Conservation (phyloP, 2,329 filamentous ascomycete genomes). For the Tolypocladium amazonense region DNA sequence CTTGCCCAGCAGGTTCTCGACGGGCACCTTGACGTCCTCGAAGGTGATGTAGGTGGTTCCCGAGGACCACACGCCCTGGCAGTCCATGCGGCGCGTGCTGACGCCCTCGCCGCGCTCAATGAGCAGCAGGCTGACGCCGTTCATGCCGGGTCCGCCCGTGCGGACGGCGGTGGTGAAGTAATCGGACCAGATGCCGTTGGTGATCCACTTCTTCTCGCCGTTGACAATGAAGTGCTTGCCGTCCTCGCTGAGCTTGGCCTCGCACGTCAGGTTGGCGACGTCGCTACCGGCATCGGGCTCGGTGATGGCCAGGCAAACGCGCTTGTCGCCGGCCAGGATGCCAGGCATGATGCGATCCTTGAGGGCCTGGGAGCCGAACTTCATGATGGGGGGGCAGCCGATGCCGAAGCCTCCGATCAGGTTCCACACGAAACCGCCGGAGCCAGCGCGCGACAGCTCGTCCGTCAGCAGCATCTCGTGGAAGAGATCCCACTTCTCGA, state of each 20-base stretch:
- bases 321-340: conserved; percentile 85
- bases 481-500: conserved; percentile 96
- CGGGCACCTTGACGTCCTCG: conserved; percentile 97
- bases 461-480: conserved; percentile 95
- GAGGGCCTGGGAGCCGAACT: conserved; percentile 78
- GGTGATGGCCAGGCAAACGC: conserved; percentile 94
- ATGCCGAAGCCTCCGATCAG: conserved; percentile 95
- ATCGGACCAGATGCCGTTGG: conserved; percentile 91
- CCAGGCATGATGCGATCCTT: conserved; percentile 81
- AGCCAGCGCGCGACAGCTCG: conserved; percentile 79
- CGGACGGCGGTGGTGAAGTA: conserved; percentile 97
- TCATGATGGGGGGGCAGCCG: conserved; percentile 80
- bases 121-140: conserved; percentile 79
- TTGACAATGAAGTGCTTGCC: conserved; percentile 99
- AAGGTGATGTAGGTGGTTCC: conserved; percentile 98
- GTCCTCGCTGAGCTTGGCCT: conserved; percentile 88
- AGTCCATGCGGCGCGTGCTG: conserved; percentile 91
- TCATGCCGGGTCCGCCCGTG: conserved; percentile 83
- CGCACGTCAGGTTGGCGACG: conserved; percentile 89
- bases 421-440: conserved; percentile 94
- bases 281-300: conserved; percentile 93
- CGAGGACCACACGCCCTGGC: conserved; percentile 91
- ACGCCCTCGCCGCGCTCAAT: conserved; percentile 89
- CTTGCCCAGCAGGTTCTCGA: conserved; percentile 97
- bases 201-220: conserved; percentile 99